Conservation (phyloP, 441 rosid species). For the Viola pubescens region DNA sequence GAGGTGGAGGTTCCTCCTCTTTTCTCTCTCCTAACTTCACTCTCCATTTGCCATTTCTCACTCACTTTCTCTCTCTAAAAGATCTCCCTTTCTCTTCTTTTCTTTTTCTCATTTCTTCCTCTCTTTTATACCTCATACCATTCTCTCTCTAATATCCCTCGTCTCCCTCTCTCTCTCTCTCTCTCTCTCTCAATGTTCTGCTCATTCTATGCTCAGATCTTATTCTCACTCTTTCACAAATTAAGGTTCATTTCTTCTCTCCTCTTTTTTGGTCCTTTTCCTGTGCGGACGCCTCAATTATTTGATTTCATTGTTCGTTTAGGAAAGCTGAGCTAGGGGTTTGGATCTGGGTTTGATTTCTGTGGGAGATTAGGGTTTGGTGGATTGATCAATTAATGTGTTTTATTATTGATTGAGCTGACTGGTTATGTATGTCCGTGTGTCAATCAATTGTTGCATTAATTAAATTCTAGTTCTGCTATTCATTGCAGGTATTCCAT, state of each 20-base stretch:
- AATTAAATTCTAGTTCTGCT: not conserved
- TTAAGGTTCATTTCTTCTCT: slow-evolving; percentile 26
- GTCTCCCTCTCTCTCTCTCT: slow-evolving; percentile 24
- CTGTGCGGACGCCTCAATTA: too few relatives aligned
- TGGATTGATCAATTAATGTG: slow-evolving; percentile 8
- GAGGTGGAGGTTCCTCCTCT: slow-evolving; percentile 26
- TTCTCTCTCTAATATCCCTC: too few relatives aligned
- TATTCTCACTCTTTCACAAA: slow-evolving; percentile 28
- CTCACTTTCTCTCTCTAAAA: slow-evolving; percentile 6
- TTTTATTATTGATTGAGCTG: slow-evolving; percentile 5
- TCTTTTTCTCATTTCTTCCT: too few relatives aligned
- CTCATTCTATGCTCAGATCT: slow-evolving; percentile 43
- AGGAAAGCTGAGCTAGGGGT: not conserved
- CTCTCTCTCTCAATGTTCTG: slow-evolving; percentile 36
- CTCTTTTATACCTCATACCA: too few relatives aligned
- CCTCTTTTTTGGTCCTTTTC: not conserved
- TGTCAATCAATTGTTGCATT: not conserved
- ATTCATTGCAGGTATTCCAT: slow-evolving; percentile 34
- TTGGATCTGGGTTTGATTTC: not conserved
- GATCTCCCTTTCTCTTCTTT: slow-evolving; percentile 3
- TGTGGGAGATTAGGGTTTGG: slow-evolving; percentile 16
- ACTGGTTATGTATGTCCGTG: slow-evolving; percentile 1
- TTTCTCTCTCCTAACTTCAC: slow-evolving; percentile 38
- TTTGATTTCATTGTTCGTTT: not conserved
- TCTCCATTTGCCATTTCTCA: slow-evolving; percentile 33